Base-by-base conservation (phyloP, 306 rosid genomes). In the Crotalaria pallida region DNA sequence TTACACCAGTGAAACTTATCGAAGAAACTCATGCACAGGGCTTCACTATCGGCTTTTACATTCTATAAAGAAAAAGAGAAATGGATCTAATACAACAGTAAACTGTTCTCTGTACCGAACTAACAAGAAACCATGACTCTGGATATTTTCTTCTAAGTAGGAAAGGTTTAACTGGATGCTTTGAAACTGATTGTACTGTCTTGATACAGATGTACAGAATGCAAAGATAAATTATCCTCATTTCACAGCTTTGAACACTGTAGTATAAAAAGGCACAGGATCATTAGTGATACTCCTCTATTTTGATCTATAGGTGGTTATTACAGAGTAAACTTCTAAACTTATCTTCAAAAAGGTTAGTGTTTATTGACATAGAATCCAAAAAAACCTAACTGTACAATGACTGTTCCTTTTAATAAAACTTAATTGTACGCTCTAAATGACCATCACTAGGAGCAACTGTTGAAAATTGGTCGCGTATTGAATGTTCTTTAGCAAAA, bases 371-470 rank as follows among this genome's bases (percentile, higher is more conserved):
- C 41, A 43, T 23, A 64, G 24, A 24, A 24, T 16, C 53, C 40
- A 33, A 64, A 24, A 15, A 64, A 3, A 12, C 13, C 0, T 15
- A 11, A 34, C 6, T 2, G 22, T n/a, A 19, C 3, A 17, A 19
- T 44, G 45, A 50, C 7, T 22, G 4, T 26, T 80, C 98, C 98
- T 84, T 88, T 31, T 94, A 97, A 69, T 94, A 94, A 67, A 94
- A 94, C 88, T 84, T 87, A 68, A 90, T 70, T 19, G 85, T 52
- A 15, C 88, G 89, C 16, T 94, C 98, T 34, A 90, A 79, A 79
- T 94, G 95, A 13, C 97, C 96, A 76, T 90, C 95, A 50, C 97
- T 95, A n/a, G 88, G 96, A 88, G 80, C 87, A 19, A 94, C 70
- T 82, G 88, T 97, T 73, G 85, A 73, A 33, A 94, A 73, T 6